Evolutionary conservation across 257 asterid genomes (phyloP).

Genomic region (Lycium ferocissimum): DNA sequence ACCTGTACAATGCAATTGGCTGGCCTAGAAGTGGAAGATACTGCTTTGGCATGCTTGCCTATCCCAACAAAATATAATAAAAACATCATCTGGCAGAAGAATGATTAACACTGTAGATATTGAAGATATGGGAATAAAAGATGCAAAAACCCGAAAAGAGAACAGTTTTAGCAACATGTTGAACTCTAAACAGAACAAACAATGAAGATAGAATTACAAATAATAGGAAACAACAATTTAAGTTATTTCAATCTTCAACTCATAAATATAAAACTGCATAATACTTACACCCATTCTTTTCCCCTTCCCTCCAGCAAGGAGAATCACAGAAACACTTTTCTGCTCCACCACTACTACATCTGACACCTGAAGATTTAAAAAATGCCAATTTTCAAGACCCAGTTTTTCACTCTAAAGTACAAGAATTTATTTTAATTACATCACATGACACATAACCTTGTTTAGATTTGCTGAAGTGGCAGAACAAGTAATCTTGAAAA

Average conservation of each 20-base stretch:
- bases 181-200: not conserved
- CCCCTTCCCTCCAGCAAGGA: slow-evolving; percentile 98
- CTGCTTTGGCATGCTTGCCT: slow-evolving; percentile 99
- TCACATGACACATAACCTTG: slow-evolving; percentile 27
- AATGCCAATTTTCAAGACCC: slow-evolving; percentile 15
- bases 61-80: slow-evolving; percentile 49
- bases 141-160: slow-evolving; percentile 19
- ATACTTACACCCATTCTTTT: slow-evolving; percentile 93
- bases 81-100: slow-evolving; percentile 40
- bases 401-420: slow-evolving; percentile 5
- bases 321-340: slow-evolving; percentile 86
- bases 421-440: not conserved
- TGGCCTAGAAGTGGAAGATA: slow-evolving; percentile 97
- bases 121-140: slow-evolving; percentile 25
- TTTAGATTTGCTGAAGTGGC: slow-evolving; percentile 47
- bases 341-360: slow-evolving; percentile 65
- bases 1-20: slow-evolving; percentile 97
- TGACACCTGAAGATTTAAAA: slow-evolving; percentile 48
- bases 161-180: not conserved
- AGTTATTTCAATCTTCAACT: not conserved
- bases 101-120: slow-evolving; percentile 6
- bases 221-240: slow-evolving; percentile 1
- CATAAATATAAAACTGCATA: not conserved
- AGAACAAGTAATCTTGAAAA: slow-evolving; percentile 56
- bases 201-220: slow-evolving; percentile 17